Evolutionary conservation across 805 yeast species (phyloP).

Genomic region (Torulaspora maleeae): DNA sequence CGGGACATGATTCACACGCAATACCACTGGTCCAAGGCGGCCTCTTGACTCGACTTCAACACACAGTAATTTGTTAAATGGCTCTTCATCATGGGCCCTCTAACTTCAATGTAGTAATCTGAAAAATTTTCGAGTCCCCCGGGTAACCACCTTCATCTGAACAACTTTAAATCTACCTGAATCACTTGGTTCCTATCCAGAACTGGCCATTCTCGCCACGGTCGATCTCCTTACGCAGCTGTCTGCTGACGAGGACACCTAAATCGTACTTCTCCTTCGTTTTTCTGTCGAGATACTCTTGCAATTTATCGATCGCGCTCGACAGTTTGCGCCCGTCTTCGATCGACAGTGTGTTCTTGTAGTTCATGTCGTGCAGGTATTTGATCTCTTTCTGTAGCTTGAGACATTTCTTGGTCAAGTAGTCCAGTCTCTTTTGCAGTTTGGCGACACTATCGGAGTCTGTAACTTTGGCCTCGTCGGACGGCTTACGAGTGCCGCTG

Average conservation of each 20-base stretch:
- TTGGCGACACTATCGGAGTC: conserved; percentile 17
- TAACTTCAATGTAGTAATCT: background rate
- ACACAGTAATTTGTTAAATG: too few relatives aligned
- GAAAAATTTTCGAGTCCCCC: conserved; percentile 2
- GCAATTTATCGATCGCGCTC: conserved; percentile 37
- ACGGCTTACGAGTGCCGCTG: conserved; percentile 15
- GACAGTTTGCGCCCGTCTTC: conserved; percentile 39
- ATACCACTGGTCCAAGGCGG: background rate
- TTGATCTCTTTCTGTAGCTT: conserved; percentile 39
- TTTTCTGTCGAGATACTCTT: conserved; percentile 40
- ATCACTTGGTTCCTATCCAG: conserved; percentile 32
- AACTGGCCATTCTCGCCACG: conserved; percentile 40
- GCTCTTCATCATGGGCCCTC: background rate
- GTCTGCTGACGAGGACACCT: conserved; percentile 40
- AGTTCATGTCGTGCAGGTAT: conserved; percentile 36
- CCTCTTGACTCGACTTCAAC: background rate
- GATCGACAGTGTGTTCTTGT: conserved; percentile 36
- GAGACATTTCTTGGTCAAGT: conserved; percentile 34
- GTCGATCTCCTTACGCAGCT: conserved; percentile 39
- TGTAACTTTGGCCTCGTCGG: conserved; percentile 7
- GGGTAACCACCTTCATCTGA: conserved; percentile 1
- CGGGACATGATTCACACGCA: conserved; percentile 42
- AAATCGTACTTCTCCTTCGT: conserved; percentile 42
- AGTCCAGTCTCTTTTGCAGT: conserved; percentile 34
- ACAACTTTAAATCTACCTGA: background rate